A percentile compares a stretch with the other conserved stretches of the same genome.
Evolutionary conservation across 106 monocot species (phyloP).

Genomic region (Narthecium ossifragum): DNA sequence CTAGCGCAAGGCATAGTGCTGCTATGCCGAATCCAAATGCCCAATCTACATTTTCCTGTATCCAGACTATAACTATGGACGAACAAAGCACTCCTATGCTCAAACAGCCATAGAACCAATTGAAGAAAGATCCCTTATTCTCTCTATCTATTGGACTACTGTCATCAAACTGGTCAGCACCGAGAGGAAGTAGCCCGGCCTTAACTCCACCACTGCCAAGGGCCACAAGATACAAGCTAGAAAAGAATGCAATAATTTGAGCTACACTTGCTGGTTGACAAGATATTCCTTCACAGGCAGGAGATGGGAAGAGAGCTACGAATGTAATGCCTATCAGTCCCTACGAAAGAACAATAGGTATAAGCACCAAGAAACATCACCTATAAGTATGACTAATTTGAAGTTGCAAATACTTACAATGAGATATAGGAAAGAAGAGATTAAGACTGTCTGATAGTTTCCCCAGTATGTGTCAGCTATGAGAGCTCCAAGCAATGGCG

Average conservation of each 20-base stretch:
- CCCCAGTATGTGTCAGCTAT: constrained; percentile 32
- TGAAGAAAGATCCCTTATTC: constrained; percentile 12
- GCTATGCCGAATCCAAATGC: constrained; percentile 11
- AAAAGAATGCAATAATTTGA: constrained; percentile 14
- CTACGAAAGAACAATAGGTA: constrained; percentile 12
- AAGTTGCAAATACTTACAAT: constrained; percentile 15
- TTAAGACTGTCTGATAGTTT: constrained; percentile 20
- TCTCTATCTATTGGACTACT: neutral
- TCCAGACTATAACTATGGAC: constrained; percentile 15
- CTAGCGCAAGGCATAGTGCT: constrained; percentile 10
- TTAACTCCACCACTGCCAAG: constrained; percentile 37
- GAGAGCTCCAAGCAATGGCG: constrained; percentile 27
- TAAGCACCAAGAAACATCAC: neutral
- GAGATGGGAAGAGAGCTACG: constrained; percentile 15
- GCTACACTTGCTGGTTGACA: constrained; percentile 12
- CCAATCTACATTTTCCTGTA: constrained; percentile 22
- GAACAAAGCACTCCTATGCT: constrained; percentile 2
- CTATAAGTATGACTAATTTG: no score
- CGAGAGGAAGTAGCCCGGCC: constrained; percentile 35
- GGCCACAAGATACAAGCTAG: constrained; percentile 41
- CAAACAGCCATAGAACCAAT: constrained; percentile 12
- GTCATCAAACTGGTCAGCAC: constrained; percentile 48
- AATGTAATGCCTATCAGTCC: constrained; percentile 26
- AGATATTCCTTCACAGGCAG: constrained; percentile 5
- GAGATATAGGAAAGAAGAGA: constrained; percentile 19